phyloP scores from a whole-genome alignment of 2,329 filamentous ascomycete species.

The Raffaelea deltoideospora region DNA sequence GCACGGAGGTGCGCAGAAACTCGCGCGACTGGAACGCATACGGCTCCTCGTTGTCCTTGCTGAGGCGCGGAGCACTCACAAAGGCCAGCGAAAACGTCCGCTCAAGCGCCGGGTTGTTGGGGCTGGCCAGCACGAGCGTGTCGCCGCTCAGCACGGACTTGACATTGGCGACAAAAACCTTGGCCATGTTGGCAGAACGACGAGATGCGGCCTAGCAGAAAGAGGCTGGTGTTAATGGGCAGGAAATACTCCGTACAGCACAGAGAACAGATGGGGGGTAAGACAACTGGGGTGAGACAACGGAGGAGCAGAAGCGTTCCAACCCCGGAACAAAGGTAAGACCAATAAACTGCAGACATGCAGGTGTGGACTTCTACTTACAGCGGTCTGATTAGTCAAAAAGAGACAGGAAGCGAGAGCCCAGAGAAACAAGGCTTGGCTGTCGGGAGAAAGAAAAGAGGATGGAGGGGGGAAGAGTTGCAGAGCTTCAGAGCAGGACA shows the following conservation, averaged over 20 bases:
- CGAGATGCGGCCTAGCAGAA: neutral
- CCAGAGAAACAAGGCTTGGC: too few relatives aligned
- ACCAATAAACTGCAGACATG: too few relatives aligned
- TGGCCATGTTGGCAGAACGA: conserved; percentile 25
- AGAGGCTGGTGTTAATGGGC: neutral
- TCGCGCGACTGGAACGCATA: conserved; percentile 93
- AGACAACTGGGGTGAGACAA: too few relatives aligned
- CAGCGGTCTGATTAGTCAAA: too few relatives aligned
- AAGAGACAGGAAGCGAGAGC: too few relatives aligned
- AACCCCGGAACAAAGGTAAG: too few relatives aligned
- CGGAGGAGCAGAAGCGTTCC: too few relatives aligned
- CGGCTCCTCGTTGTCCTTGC: conserved; percentile 79
- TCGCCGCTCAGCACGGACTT: conserved; percentile 93
- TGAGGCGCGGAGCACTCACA: conserved; percentile 74
- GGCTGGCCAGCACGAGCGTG: conserved; percentile 69
- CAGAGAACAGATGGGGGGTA: neutral
- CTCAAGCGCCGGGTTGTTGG: conserved; percentile 69
- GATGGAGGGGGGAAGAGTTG: neutral
- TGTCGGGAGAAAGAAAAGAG: neutral
- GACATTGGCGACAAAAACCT: conserved; percentile 54
- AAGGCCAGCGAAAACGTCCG: conserved; percentile 82
- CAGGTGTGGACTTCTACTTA: too few relatives aligned
- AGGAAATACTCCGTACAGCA: neutral
- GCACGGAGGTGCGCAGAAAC: conserved; percentile 66
- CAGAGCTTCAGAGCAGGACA: neutral